Percentiles rank a stretch among this genome's conserved stretches.
Conservation (phyloP, 257 asterid genomes). For the Primulina eburnea region DNA sequence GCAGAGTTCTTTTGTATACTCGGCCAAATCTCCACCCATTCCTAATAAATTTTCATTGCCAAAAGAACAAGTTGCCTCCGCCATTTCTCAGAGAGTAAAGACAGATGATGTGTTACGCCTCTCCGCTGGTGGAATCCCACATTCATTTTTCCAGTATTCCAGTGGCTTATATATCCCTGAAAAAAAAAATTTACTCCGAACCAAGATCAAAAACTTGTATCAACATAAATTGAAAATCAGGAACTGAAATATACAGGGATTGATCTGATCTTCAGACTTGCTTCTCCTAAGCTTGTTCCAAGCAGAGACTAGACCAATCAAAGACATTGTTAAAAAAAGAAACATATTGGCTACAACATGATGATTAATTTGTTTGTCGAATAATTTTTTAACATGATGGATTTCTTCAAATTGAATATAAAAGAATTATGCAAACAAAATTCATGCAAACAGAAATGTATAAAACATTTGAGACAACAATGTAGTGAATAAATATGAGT, state of each 20-base stretch:
- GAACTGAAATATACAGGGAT: conserved; percentile 49
- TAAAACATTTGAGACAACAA: too few relatives aligned
- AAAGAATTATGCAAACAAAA: too few relatives aligned
- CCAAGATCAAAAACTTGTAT: conserved; percentile 1
- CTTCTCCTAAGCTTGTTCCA: conserved; percentile 96
- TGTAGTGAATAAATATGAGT: too few relatives aligned
- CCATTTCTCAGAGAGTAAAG: conserved; percentile 80
- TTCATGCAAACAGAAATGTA: too few relatives aligned
- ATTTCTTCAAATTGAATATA: too few relatives aligned
- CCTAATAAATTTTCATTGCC: conserved; percentile 82
- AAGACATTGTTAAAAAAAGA: conserved; percentile 51
- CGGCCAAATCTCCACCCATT: conserved; percentile 92
- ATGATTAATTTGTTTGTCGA: too few relatives aligned
- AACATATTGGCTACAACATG: too few relatives aligned
- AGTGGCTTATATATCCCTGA: conserved; percentile 87
- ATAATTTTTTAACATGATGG: too few relatives aligned
- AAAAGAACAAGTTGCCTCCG: conserved; percentile 72
- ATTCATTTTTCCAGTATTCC: conserved; percentile 75
- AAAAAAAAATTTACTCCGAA: conserved; percentile 7
- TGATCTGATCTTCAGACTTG: conserved; percentile 83
- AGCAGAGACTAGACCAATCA: conserved; percentile 74
- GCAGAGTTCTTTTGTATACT: conserved; percentile 83
- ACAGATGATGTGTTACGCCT: conserved; percentile 74
- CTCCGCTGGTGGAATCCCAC: conserved; percentile 63
- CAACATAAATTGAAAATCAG: conserved; percentile 7